Conservation (phyloP, 192 early-diverging fungal genomes). For the Backusella circina region DNA sequence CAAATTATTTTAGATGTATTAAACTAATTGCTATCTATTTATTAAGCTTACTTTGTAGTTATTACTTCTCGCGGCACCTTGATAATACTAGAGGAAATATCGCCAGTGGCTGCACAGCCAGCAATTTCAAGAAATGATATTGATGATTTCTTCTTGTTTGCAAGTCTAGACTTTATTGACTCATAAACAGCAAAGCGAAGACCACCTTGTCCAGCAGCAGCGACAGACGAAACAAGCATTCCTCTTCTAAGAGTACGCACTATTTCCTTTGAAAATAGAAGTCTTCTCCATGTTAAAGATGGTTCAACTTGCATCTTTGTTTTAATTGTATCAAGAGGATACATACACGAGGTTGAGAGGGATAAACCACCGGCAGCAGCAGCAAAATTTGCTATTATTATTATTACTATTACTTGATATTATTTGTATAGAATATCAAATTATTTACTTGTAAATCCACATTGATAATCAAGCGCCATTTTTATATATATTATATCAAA, state of each 20-base stretch:
- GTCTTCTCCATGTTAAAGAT: slow-evolving; percentile 29
- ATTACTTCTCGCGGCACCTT: slow-evolving; percentile 78
- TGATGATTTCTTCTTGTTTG: slow-evolving; percentile 34
- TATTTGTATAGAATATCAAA: too few species aligned
- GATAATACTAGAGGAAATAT: slow-evolving; percentile 66
- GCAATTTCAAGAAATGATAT: slow-evolving; percentile 54
- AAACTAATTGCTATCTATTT: not conserved
- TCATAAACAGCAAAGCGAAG: slow-evolving; percentile 68
- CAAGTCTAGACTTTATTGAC: slow-evolving; percentile 50
- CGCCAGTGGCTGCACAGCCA: slow-evolving; percentile 62
- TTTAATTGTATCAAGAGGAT: slow-evolving; percentile 74
- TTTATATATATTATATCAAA: too few species aligned
- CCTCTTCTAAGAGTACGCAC: slow-evolving; percentile 49
- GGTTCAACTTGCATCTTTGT: slow-evolving; percentile 63
- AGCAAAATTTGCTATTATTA: slow-evolving; percentile 51
- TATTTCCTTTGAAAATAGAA: slow-evolving; percentile 49
- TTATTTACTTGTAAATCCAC: too few species aligned
- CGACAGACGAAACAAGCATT: slow-evolving; percentile 58
- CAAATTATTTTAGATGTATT: not conserved
- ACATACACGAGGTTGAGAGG: slow-evolving; percentile 67
- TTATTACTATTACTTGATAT: too few species aligned
- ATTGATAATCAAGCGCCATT: too few species aligned
- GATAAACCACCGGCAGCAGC: slow-evolving; percentile 59
- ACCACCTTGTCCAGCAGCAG: slow-evolving; percentile 72
- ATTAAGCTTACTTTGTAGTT: slow-evolving; percentile 43